Evolutionary conservation across 2,329 filamentous ascomycete species (phyloP).

Genomic region (Penicillium sp.): DNA sequence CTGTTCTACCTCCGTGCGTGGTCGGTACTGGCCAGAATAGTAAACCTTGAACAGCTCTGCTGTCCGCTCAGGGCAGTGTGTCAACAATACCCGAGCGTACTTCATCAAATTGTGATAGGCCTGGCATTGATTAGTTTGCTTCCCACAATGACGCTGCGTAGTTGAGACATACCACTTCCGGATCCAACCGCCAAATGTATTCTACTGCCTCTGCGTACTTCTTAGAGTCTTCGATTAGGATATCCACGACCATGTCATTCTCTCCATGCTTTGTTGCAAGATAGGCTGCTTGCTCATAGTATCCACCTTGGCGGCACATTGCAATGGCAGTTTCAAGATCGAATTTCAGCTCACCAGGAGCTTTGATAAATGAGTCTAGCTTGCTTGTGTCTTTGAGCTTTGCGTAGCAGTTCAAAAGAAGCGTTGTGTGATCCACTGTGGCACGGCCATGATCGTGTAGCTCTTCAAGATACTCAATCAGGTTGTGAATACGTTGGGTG

Average conservation of each 20-base stretch:
- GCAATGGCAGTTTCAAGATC: slow-evolving; percentile 95
- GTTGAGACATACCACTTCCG: slow-evolving; percentile 62
- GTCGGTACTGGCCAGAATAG: slow-evolving; percentile 81
- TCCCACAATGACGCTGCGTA: background rate
- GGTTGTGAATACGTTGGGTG: slow-evolving; percentile 93
- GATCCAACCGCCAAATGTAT: slow-evolving; percentile 86
- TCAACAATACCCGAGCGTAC: slow-evolving; percentile 85
- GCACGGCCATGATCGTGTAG: slow-evolving; percentile 91
- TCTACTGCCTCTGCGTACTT: slow-evolving; percentile 83
- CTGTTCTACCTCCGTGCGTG: slow-evolving; percentile 62
- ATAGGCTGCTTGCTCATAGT: slow-evolving; percentile 94
- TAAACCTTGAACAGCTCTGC: slow-evolving; percentile 92
- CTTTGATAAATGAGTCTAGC: slow-evolving; percentile 94
- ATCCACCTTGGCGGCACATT: slow-evolving; percentile 96
- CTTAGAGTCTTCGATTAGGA: slow-evolving; percentile 92
- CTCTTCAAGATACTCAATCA: slow-evolving; percentile 96
- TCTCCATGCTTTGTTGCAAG: slow-evolving; percentile 92
- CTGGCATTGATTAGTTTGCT: slow-evolving; percentile 48
- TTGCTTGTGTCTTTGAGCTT: slow-evolving; percentile 97
- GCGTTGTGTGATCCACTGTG: slow-evolving; percentile 90
- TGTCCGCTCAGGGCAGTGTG: slow-evolving; percentile 77
- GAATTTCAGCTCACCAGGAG: slow-evolving; percentile 84
- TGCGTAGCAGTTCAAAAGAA: slow-evolving; percentile 94
- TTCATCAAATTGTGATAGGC: slow-evolving; percentile 91
- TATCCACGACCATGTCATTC: slow-evolving; percentile 89